Conservation (phyloP, 495 filamentous ascomycete genomes). For the Hapsidospora chrysogenum region DNA sequence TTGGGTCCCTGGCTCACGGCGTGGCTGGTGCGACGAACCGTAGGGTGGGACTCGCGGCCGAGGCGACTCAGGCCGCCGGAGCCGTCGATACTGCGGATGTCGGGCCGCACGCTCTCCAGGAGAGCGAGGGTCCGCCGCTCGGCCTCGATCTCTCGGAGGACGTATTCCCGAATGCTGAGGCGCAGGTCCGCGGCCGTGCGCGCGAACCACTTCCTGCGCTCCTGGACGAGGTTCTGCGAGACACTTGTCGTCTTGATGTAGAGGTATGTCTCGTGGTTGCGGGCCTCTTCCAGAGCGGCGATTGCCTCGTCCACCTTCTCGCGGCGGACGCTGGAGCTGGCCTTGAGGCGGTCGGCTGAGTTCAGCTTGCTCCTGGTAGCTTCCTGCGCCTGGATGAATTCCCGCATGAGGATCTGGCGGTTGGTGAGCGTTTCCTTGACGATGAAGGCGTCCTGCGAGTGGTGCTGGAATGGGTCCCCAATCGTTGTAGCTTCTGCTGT, state of each 20-base stretch:
- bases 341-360: constrained; percentile 77
- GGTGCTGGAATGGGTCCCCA: constrained; percentile 85
- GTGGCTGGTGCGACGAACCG: constrained; percentile 55
- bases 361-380: constrained; percentile 57
- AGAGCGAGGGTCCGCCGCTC: constrained; percentile 86
- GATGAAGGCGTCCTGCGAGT: constrained; percentile 91
- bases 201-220: constrained; percentile 82
- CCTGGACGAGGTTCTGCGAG: constrained; percentile 71
- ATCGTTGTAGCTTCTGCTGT: constrained; percentile 93
- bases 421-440: constrained; percentile 99
- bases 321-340: constrained; percentile 60
- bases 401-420: constrained; percentile 92
- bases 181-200: constrained; percentile 71
- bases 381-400: constrained; percentile 78
- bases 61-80: constrained; percentile 77
- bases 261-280: constrained; percentile 59
- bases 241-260: constrained; percentile 71
- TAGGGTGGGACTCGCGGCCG: constrained; percentile 74
- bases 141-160: constrained; percentile 85
- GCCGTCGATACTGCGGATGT: constrained; percentile 82
- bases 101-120: constrained; percentile 77
- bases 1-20: constrained; percentile 82
- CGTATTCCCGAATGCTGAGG: constrained; percentile 73
- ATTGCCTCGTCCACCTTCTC: constrained; percentile 98
- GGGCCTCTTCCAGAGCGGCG: constrained; percentile 70